These are phyloP conservation scores for Dysphania ambrosioides DNA, from an alignment of 148 eudicot species.

Conservation along the genomic window DNA sequence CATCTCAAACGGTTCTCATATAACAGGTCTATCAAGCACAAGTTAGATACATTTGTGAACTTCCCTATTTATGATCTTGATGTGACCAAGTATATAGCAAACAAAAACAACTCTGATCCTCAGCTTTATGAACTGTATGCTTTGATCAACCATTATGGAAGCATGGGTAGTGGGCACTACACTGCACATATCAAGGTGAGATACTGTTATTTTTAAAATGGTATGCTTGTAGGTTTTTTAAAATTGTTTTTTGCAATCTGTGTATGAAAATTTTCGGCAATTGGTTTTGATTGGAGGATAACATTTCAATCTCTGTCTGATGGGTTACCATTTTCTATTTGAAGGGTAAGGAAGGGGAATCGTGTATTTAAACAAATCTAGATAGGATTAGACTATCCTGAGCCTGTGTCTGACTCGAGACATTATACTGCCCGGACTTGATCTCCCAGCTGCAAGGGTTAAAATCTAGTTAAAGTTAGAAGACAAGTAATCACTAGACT, in stretches of 20 bases:
- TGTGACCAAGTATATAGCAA: slow-evolving; percentile 77
- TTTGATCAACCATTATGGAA: slow-evolving; percentile 84
- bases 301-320: not conserved
- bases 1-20: slow-evolving; percentile 94
- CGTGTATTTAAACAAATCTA: not conserved
- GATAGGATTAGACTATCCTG: not conserved
- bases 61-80: slow-evolving; percentile 89
- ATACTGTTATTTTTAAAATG: slow-evolving; percentile 5
- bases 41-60: slow-evolving; percentile 84
- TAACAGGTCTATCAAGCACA: slow-evolving; percentile 86
- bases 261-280: not conserved
- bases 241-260: not conserved
- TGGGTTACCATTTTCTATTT: not conserved
- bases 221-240: not conserved
- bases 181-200: slow-evolving; percentile 93
- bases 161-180: slow-evolving; percentile 98
- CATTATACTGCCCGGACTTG: not conserved
- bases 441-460: not conserved
- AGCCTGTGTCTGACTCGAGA: not conserved
- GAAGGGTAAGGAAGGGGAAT: not conserved
- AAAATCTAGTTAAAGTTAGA: no score
- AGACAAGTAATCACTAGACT: not conserved
- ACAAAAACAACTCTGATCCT: slow-evolving; percentile 64
- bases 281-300: not conserved
- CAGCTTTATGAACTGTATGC: slow-evolving; percentile 94